Conservation (phyloP, 2,329 filamentous ascomycete species). For the Cordyceps farinosa region DNA sequence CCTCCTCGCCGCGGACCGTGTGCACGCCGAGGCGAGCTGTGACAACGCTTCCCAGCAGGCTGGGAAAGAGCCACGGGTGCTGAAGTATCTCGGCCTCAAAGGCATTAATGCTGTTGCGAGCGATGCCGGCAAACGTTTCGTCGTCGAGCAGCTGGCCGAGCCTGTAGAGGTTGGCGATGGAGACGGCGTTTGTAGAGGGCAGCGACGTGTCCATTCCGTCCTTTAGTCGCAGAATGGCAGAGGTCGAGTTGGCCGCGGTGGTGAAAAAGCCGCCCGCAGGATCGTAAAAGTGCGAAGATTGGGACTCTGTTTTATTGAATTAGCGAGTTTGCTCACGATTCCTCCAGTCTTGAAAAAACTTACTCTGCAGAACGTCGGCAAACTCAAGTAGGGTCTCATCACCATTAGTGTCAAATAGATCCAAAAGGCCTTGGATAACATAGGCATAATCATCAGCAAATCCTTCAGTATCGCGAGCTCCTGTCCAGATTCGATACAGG, state of each 20-base stretch:
- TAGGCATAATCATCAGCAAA: constrained; percentile 97
- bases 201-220: constrained; percentile 92
- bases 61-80: constrained; percentile 87
- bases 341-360: constrained; percentile 23
- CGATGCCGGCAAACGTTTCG: constrained; percentile 58
- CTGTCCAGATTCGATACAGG: constrained; percentile 71
- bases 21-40: constrained; percentile 67
- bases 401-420: constrained; percentile 79
- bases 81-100: constrained; percentile 92
- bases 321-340: background rate
- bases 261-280: constrained; percentile 67
- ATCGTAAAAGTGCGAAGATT: constrained; percentile 78
- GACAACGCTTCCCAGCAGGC: constrained; percentile 73
- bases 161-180: constrained; percentile 82
- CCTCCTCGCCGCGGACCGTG: constrained; percentile 26
- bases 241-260: constrained; percentile 57
- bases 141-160: constrained; percentile 68
- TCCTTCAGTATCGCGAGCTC: constrained; percentile 59
- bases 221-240: constrained; percentile 82
- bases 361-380: constrained; percentile 76
- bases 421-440: constrained; percentile 74
- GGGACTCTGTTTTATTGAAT: constrained; percentile 50
- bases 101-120: constrained; percentile 71
- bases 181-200: constrained; percentile 84
- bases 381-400: constrained; percentile 73